These are phyloP conservation scores for Candida verbasci DNA, from an alignment of 805 yeast genomes.

Conservation along the genomic window DNA sequence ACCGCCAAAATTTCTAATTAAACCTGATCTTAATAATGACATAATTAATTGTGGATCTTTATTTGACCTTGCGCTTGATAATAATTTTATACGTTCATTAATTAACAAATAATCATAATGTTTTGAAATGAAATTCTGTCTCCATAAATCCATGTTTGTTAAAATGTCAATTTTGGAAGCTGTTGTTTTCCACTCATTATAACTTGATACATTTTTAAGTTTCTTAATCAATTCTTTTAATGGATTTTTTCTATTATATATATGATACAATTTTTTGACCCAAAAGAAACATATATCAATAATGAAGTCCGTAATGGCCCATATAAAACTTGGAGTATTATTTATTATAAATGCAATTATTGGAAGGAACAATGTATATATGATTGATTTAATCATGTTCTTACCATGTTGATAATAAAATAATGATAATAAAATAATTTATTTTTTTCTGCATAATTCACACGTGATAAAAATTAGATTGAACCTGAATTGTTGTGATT, in stretches of 20 bases:
- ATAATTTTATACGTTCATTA: conserved; percentile 60
- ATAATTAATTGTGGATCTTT: conserved; percentile 56
- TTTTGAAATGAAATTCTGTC: conserved; percentile 76
- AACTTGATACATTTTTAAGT: conserved; percentile 49
- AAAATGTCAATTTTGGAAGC: conserved; percentile 46
- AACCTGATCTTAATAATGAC: conserved; percentile 73
- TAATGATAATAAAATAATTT: no score
- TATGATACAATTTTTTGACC: conserved; percentile 32
- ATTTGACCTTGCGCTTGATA: conserved; percentile 57
- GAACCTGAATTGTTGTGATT: no score
- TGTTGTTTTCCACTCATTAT: conserved; percentile 66
- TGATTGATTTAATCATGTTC: conserved; percentile 4
- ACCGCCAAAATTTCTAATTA: conserved; percentile 87
- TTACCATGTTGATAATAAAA: no score
- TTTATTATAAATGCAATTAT: conserved; percentile 25
- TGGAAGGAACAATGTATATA: conserved; percentile 13
- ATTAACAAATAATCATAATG: conserved; percentile 83
- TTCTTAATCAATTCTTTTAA: conserved; percentile 45
- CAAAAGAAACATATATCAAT: conserved; percentile 45
- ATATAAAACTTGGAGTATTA: conserved; percentile 35
- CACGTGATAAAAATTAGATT: no score
- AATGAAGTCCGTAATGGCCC: conserved; percentile 40
- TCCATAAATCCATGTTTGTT: conserved; percentile 51
- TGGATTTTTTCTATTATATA: conserved; percentile 39
- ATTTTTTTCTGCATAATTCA: no score